phyloP scores from a whole-genome alignment of 2,329 filamentous ascomycete species.

The Aspergillus pseudoviridinutans region DNA sequence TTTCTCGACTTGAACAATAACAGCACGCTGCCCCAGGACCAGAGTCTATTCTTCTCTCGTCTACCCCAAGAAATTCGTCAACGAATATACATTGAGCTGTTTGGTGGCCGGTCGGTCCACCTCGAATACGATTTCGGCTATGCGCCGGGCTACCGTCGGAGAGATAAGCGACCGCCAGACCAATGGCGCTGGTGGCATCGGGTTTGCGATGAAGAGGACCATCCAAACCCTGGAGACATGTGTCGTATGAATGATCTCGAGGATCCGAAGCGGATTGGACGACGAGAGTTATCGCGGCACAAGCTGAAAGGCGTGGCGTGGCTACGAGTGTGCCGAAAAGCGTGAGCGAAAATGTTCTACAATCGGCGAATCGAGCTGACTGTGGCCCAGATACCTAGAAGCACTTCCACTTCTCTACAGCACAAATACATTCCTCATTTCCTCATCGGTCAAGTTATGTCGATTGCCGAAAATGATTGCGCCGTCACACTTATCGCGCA shows the following conservation, averaged over 20 bases:
- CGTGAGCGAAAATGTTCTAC: not conserved
- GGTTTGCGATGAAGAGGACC: conserved; percentile 1
- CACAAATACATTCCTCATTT: conserved; percentile 1
- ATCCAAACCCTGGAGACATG: conserved; percentile 1
- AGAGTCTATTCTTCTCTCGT: conserved; percentile 1
- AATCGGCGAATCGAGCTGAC: not conserved
- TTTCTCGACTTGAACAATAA: not conserved
- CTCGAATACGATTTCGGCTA: conserved; percentile 4
- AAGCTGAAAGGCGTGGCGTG: conserved; percentile 3
- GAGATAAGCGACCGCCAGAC: conserved; percentile 4
- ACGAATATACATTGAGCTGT: conserved; percentile 1
- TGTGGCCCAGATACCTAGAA: conserved; percentile 1
- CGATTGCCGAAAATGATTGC: conserved; percentile 1
- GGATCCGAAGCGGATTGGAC: not conserved
- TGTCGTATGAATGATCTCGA: conserved; percentile 1
- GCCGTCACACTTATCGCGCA: conserved; percentile 1
- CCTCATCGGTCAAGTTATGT: conserved; percentile 2
- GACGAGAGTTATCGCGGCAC: not conserved
- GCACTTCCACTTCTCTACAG: conserved; percentile 3
- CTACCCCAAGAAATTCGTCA: not conserved
- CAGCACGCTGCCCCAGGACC: not conserved
- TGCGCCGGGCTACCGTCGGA: not conserved
- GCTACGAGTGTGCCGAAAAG: conserved; percentile 1
- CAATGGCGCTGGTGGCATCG: conserved; percentile 7
- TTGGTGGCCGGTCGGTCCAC: conserved; percentile 1